Evolutionary conservation across 495 filamentous ascomycete genomes (phyloP), one percentile per base, ranked within the genome.

Genomic region (Glarea lozoyensis): DNA sequence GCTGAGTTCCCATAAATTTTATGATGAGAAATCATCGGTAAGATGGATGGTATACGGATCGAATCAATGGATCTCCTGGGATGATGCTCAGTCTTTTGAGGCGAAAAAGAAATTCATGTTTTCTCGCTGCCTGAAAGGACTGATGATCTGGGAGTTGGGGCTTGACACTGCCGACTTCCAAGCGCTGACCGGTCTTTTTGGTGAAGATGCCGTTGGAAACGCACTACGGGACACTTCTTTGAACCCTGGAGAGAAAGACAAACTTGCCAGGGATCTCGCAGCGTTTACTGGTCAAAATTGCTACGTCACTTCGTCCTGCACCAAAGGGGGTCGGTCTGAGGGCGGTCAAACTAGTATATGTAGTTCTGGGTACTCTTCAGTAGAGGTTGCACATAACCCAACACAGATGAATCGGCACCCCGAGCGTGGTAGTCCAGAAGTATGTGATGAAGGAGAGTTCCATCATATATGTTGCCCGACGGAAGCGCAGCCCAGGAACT

Each of bases 61-160:
- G 0, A 60, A 69, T 30, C 64, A 73, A 38, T 69, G 71, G 62
- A 53, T 71, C 1, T 50, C 60, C 0, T 68, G 57, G 42, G 69
- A 73, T 32, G 60, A 72, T 44, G 43, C 23, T 9, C 53, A 66
- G 3, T 72, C 69, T 0, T 51, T 63, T 18, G 21, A 56, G 22
- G 10, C 58, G 23, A 75, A 73, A 43, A 55, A 43, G 10, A 47
- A 66, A 3, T 72, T 48, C 43, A 64, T 62, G 6, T 57, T 52
- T 32, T 32, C 43, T 10, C 41, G 42, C 22, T 62, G 68, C 35
- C 40, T 71, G 1, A 67, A 63, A 3, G 66, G 68, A 13, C 39
- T 60, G 1, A 62, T 72, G 62, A 53, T 69, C 2, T 70, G 65
- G 67, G 60, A 63, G 2, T 46, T 66, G 18, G 55, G 59, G 34